Base-by-base conservation (phyloP, 2,329 filamentous ascomycete species). In the Podosphaera xanthii region DNA sequence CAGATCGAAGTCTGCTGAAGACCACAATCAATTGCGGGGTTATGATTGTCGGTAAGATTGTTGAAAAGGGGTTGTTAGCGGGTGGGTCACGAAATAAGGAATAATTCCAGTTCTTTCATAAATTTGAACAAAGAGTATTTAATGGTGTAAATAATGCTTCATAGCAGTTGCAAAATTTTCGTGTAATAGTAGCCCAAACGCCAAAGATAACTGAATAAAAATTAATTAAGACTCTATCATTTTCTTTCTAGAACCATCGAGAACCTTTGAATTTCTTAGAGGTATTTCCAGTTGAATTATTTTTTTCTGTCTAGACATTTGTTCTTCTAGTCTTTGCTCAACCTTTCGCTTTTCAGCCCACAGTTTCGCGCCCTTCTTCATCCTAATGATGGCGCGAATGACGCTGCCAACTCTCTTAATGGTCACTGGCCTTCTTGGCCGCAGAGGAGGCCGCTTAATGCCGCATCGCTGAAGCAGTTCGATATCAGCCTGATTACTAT, bases 401-500 rank as follows among this genome's bases (percentile, higher is more conserved):
- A 73, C 71, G 36, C 73, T 64, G 2, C 71, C 76, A 0, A 77
- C 74, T 4, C 73, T 71, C 59, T 73, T 72, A 57, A 81, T 68
- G 2, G 71, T 68, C 9, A 62, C 61, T 48, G 59, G 61, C 50
- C 63, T 62, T 59, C 65, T 62, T 10, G 60, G 59, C 36, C 60
- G 58, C 4, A 44, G 30, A 12, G 57, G 53, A 31, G 63, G 63
- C 14, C 59, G 58, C 40, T 60, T 77, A 62, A 87, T 80, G 62
- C 86, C 87, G 46, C 40, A 94, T 65, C 86, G 79, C 65, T 85
- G 80, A 63, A 97, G 82, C 68, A 96, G 84, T 58, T 83, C 81
- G 61, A 97, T 82, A 70, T 97, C 88, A 61, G 87, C 86, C 71
- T 91, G 84, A 74, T 97, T 98, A 74, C 92, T 97, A 70, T 70